A percentile compares a stretch with the other conserved stretches of the same genome.
These are phyloP conservation scores for Flaveria ramosissima DNA, from an alignment of 129 eudicot species.

Conservation along the genomic window DNA sequence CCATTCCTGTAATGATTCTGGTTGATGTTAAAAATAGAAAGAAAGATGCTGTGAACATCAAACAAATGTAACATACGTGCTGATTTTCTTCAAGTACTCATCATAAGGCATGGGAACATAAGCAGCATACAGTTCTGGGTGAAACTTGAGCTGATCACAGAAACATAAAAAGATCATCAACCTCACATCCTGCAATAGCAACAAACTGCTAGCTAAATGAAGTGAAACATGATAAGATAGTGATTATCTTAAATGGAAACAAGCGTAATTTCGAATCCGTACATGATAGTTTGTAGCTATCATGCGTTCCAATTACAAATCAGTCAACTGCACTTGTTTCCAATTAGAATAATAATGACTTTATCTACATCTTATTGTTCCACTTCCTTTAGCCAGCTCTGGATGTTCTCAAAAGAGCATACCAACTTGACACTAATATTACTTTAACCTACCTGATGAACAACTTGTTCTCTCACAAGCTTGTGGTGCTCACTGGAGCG, in stretches of 20 bases:
- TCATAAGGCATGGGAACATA: conserved; percentile 81
- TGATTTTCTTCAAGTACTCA: conserved; percentile 66
- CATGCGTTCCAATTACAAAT: background rate
- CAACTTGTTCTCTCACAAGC: conserved; percentile 77
- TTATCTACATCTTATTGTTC: background rate
- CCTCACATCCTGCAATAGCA: background rate
- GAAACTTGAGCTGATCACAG: conserved; percentile 59
- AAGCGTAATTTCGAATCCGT: background rate
- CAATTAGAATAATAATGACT: background rate
- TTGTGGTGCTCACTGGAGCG: conserved; percentile 74
- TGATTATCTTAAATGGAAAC: background rate
- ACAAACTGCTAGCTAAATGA: conserved; percentile 1
- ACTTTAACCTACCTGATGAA: conserved; percentile 53
- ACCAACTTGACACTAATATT: conserved; percentile 13
- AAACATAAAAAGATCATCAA: conserved; percentile 12
- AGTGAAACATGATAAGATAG: background rate
- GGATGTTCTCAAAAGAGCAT: background rate
- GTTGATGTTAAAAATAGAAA: conserved; percentile 19
- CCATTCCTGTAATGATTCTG: conserved; percentile 51
- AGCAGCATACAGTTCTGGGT: conserved; percentile 65
- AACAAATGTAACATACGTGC: conserved; percentile 46
- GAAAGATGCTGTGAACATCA: background rate
- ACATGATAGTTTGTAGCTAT: background rate
- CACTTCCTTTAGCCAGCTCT: conserved; percentile 11
- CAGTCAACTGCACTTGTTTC: background rate